Evolutionary conservation across 768 basidiomycete species (phyloP), one percentile per base, ranked within the genome.

Genomic region (Dioszegia aurantiaca): DNA sequence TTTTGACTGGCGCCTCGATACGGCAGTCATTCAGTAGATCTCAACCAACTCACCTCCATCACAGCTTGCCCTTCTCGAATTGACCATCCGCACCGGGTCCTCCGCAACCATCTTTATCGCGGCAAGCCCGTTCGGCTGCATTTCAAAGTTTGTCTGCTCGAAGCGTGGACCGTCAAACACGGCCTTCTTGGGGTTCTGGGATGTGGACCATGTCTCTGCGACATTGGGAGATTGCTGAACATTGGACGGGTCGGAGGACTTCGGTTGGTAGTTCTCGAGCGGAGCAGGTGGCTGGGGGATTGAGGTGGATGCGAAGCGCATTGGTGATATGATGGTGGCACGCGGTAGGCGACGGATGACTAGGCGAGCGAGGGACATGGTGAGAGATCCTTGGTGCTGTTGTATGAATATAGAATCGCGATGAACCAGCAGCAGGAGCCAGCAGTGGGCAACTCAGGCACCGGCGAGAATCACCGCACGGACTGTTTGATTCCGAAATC

Each of bases 91-190:
- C 55, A 94, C 83, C 8, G 94, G 92, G 76, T 95, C 91, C 63
- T 89, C 81, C 47, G 82, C 82, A 66, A 98, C 83, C 68, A 98
- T 81, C 62, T 87, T 87, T 87, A 97, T 92, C 1, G 94, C 95
- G 60, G 89, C 89, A 62, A 87, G 81, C 12, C 94, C 87, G 58
- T 85, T 85, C 1, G 95, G 94, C 77, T 99, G 95, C 56, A 90
- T 81, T 40, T 85, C 85, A 82, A 92, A 84, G 36, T 78, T 79
- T 27, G 89, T 90, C 80, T 98, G 95, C 79, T 97, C 94, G 74
- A 97, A 95, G 19, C 92, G 85, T 14, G 93, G 87, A 54, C 84
- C 83, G 42, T 70, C 58, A 70, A 75, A 78, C 4, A 79, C 77
- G 37, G 74, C 66, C 1, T 70, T 69, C 33, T 76, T 78, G 43